A percentile compares a stretch with the other conserved stretches of the same genome.
phyloP scores from a whole-genome alignment of 2,329 filamentous ascomycete species.

The Elsinoe batatas region DNA sequence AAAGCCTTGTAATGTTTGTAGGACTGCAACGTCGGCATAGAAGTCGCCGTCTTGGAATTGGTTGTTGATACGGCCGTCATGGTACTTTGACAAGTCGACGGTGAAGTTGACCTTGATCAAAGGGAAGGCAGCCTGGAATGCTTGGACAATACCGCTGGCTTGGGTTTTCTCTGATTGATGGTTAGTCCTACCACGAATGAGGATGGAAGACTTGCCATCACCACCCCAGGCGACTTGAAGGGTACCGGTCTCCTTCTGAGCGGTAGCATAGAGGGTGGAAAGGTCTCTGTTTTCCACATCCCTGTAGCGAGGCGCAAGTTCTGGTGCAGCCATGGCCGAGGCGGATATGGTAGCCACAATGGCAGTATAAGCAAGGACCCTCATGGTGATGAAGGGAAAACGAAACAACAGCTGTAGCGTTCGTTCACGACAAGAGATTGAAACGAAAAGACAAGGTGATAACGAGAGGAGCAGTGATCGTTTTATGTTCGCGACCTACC shows the following conservation, averaged over 20 bases:
- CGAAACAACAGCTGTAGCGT: too few relatives aligned
- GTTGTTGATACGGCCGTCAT: conserved; percentile 37
- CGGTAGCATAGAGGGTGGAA: conserved; percentile 39
- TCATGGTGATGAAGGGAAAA: too few relatives aligned
- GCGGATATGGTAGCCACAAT: too few relatives aligned
- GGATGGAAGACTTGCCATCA: conserved; percentile 29
- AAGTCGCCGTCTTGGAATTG: conserved; percentile 25
- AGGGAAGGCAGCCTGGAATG: conserved; percentile 41
- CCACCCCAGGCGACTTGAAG: conserved; percentile 43
- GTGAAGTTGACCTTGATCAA: conserved; percentile 44
- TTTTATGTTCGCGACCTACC: too few relatives aligned
- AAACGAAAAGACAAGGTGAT: too few relatives aligned
- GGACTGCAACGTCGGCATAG: conserved; percentile 38
- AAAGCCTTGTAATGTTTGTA: conserved; percentile 46
- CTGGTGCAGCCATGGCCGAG: too few relatives aligned
- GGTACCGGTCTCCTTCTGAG: conserved; percentile 37
- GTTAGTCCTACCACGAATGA: not conserved
- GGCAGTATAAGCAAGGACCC: too few relatives aligned
- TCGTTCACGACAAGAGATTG: too few relatives aligned
- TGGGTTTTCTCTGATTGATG: conserved; percentile 19
- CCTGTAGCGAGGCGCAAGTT: too few relatives aligned
- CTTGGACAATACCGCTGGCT: conserved; percentile 31
- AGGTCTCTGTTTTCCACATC: not conserved
- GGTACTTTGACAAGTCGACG: conserved; percentile 48
- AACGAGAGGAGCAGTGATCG: too few relatives aligned